phyloP scores from a whole-genome alignment of 1,139 yeast genomes.

The Taphrina communis region DNA sequence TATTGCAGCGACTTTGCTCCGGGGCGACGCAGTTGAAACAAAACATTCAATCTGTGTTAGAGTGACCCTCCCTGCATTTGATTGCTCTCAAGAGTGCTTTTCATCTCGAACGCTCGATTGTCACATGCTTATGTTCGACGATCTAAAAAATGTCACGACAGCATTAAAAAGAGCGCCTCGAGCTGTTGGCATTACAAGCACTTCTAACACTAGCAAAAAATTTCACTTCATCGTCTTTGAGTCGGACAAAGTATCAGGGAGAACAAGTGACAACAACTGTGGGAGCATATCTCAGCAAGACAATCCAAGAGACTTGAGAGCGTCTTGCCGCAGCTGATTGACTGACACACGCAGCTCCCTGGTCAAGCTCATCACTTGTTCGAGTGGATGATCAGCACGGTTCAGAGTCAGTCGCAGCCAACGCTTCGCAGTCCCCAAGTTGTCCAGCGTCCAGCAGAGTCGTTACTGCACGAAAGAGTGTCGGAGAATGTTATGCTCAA shows the following conservation, averaged over 20 bases:
- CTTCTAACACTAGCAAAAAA: neutral
- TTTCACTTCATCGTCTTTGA: neutral
- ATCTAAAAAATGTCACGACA: constrained; percentile 6
- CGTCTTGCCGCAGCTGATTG: neutral
- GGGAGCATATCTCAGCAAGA: too few species aligned
- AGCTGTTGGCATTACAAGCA: constrained; percentile 1
- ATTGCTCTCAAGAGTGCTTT: constrained; percentile 12
- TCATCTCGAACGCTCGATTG: constrained; percentile 11
- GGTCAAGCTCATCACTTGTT: constrained; percentile 2
- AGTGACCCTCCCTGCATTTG: constrained; percentile 5
- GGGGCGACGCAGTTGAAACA: constrained; percentile 7
- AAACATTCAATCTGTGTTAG: constrained; percentile 10
- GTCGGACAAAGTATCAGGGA: neutral
- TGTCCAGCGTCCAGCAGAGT: constrained; percentile 1
- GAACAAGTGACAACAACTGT: too few species aligned
- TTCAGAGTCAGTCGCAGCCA: constrained; percentile 2
- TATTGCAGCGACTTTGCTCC: constrained; percentile 5
- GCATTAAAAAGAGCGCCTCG: constrained; percentile 13
- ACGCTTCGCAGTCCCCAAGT: constrained; percentile 4
- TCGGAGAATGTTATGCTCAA: neutral
- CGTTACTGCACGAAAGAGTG: neutral
- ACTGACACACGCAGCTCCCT: neutral
- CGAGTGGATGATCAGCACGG: constrained; percentile 13
- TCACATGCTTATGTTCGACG: constrained; percentile 1
- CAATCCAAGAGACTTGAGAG: too few species aligned